Evolutionary conservation across 2,329 filamentous ascomycete species (phyloP), one percentile per base, ranked within the genome.

Genomic region (Pseudocercospora cruenta): DNA sequence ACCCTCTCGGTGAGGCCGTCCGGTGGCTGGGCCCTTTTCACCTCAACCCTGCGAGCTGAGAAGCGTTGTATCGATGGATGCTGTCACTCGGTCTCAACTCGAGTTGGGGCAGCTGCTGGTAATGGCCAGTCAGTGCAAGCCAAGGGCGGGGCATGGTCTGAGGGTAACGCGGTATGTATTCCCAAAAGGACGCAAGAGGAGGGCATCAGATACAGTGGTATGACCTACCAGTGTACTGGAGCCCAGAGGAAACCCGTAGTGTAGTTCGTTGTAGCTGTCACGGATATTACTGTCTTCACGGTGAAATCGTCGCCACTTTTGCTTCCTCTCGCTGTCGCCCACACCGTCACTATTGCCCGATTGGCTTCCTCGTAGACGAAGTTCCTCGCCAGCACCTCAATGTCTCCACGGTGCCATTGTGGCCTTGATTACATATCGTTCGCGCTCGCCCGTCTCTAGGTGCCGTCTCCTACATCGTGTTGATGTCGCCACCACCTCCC

Each of bases 1-100:
- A 24, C 51, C 51, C 51, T 54, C 51, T 26, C 51, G 51, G 51
- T 24, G 51, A 54, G 51, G 51, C 51, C 51, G 16, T 28, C 24
- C 24, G 21, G 14, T n/a, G 51, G 51, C 51, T 54, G 51, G 51
- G 51, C 24, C 51, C 10, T 54, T n/a, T 26, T 22, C 36, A 39
- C 36, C 36, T 39, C 39, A 43, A 43, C 39, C 39, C 16, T 55
- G 22, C 26, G 22, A 26, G 51, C 51, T 55, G 51, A 24, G 51
- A 26, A 55, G 51, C 51, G 51, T 55, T 55, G 26, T 55, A 54
- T 26, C 47, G 51, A 28, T 31, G 51, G 51, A 14, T 10, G 51
- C 51, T 28, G 12, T 54, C 21, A 28, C 51, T 26, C 47, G 47
- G 9, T 54, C n/a, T 54, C 51, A 54, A 54, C 51, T 14, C 51